Evolutionary conservation across 495 filamentous ascomycete genomes (phyloP), one percentile per base, ranked within the genome.

Genomic region (Pyrenula aspistea): DNA sequence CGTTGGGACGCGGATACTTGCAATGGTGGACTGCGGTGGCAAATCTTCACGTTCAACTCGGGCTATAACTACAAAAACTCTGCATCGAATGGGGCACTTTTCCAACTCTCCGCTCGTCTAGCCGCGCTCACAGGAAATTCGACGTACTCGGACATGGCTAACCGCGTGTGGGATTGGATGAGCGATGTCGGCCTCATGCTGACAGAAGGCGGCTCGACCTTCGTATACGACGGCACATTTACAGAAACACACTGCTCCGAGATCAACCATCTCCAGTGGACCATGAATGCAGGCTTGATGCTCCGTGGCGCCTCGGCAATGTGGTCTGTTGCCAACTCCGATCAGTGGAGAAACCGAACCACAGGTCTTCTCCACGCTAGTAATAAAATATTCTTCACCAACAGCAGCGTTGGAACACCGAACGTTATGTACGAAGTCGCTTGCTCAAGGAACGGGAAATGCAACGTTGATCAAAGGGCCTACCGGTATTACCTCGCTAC

Each of bases 111-210:
- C 8, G 85, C 85, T 4, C 82, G 86, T 10, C 74, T 89, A 12
- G 83, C 80, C 15, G 77, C 78, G 15, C 84, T 83, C 53, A 88
- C 86, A 0, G 79, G 76, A 22, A 81, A 87, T 61, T 61, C 73
- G 10, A 85, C 76, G 0, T 89, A 89, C 61, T 55, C 69, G 2
- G 75, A 84, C 25, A 89, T 85, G 86, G 87, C 86, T 1, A 64
- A 77, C 49, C 83, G 80, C 62, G 72, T 81, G 24, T 89, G 72
- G 70, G 77, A 85, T 23, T 92, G 88, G 88, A 72, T 91, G 53
- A 61, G 73, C 22, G 82, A 70, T 56, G 83, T 91, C 58, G 82
- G 82, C 23, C 31, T 42, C 8, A 42, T 42, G 31, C 15, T 15
- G 15, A 15, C 4, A 42, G 31, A 42, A 4, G n/a, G n/a, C n/a